Base-by-base conservation (phyloP, 176 grass and related monocot genomes). In the Sorghum bicolor region DNA sequence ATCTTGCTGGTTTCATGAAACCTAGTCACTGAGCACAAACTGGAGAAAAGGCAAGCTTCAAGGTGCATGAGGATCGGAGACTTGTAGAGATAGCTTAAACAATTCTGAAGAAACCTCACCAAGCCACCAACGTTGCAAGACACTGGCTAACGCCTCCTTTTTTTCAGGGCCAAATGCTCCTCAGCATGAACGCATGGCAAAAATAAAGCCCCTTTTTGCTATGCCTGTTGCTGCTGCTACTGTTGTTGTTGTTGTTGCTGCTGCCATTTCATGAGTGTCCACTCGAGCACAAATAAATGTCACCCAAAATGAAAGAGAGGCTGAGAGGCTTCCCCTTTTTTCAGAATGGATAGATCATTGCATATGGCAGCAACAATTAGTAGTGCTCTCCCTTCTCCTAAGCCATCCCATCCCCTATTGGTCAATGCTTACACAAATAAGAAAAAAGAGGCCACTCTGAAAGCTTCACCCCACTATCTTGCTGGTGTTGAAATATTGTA, bases 191-290 rank as follows among this genome's bases (percentile, higher is more conserved):
- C 29, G 73, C 64, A 81, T 11, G 26, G 57, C 47, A 57, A 30
- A 64, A 73, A 64, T 55, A 76, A 87, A 82, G 78, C 24, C 29
- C 34, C 37, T 77, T 88, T 25, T 10, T 64, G 15, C 38, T 7
- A 12, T 41, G 34, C 22, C 15, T 40, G 9, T 69, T 77, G 34
- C 9, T 28, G 30, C n/a, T 80, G 40, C 17, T 43, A 16, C 5
- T 44, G 40, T 6, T 48, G 31, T 38, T 81, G 38, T n/a, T n/a
- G n/a, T n/a, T n/a, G n/a, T n/a, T 76, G 45, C 58, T 84, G 66
- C 65, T 85, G 86, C 83, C 44, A 31, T 86, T 52, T 48, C 74
- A 53, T 77, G 74, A 83, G 74, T 88, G 88, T 72, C 82, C 92
- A 90, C 85, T 93, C 77, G 13, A 80, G 52, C 61, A 71, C 4